phyloP scores from a whole-genome alignment of 1,284 basidiomycete genomes.

The Abortiporus biennis region DNA sequence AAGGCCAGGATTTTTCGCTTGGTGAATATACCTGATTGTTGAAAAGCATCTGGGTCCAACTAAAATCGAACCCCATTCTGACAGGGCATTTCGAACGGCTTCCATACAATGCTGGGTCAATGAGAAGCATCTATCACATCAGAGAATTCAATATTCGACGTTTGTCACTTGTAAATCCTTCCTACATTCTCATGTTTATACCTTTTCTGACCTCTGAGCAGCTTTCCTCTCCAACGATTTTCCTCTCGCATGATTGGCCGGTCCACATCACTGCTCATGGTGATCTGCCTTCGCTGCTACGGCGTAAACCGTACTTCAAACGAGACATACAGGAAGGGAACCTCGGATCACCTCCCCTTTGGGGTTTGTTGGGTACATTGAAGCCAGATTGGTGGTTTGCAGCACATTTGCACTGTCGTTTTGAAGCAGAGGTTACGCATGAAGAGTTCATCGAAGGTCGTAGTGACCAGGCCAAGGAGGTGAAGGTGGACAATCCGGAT shows the following conservation, averaged over 20 bases:
- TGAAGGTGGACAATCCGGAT: conserved; percentile 43
- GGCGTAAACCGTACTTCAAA: conserved; percentile 79
- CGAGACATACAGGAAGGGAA: conserved; percentile 67
- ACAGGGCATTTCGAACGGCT: conserved; percentile 68
- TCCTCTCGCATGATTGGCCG: conserved; percentile 98
- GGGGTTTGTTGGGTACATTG: conserved; percentile 70
- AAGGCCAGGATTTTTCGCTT: conserved; percentile 68
- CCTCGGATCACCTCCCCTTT: conserved; percentile 88
- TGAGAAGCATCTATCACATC: conserved; percentile 90
- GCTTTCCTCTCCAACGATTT: conserved; percentile 64
- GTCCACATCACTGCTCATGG: conserved; percentile 82
- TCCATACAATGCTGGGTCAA: conserved; percentile 62
- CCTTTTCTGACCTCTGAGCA: conserved; percentile 20
- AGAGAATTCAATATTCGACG: conserved; percentile 82
- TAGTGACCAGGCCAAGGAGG: conserved; percentile 1
- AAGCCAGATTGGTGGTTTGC: conserved; percentile 93
- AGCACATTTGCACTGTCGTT: conserved; percentile 89
- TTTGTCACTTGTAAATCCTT: conserved; percentile 64
- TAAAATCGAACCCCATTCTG: neutral
- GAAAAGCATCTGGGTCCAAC: neutral
- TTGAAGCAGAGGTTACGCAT: conserved; percentile 68
- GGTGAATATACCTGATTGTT: conserved; percentile 41
- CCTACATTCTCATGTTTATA: conserved; percentile 4
- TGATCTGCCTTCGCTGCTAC: conserved; percentile 60
- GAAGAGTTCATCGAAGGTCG: conserved; percentile 4